phyloP scores from a whole-genome alignment of 2,329 filamentous ascomycete genomes.

The Cladosporium halotolerans region DNA sequence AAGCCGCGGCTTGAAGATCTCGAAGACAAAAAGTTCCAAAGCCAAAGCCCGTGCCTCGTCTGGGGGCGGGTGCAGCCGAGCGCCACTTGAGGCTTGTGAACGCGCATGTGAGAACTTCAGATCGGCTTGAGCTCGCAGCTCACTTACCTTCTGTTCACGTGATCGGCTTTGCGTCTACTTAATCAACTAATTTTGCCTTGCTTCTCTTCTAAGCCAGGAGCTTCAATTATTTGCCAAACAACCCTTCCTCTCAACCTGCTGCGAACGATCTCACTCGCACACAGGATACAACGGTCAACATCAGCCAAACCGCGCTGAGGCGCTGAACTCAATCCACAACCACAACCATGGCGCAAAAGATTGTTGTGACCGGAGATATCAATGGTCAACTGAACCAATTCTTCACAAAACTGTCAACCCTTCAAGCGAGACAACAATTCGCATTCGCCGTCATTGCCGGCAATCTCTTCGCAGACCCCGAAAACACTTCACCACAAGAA shows the following conservation, averaged over 20 bases:
- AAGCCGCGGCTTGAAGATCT: background rate
- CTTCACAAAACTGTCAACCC: constrained; percentile 70
- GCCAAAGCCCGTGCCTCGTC: background rate
- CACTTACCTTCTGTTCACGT: no score
- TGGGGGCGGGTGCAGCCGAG: constrained; percentile 1
- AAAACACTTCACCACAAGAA: constrained; percentile 44
- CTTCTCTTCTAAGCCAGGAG: no score
- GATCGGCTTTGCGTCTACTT: no score
- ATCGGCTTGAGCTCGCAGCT: no score
- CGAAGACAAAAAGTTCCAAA: constrained; percentile 3
- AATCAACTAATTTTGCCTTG: no score
- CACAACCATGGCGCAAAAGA: constrained; percentile 15
- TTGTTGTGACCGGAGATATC: constrained; percentile 72
- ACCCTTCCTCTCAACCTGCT: background rate
- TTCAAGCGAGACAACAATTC: constrained; percentile 86
- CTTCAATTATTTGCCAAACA: no score
- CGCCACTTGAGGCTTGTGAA: no score
- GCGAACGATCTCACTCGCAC: background rate
- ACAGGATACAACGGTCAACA: constrained; percentile 1
- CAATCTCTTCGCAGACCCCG: constrained; percentile 64
- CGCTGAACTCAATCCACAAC: background rate
- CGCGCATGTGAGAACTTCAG: no score
- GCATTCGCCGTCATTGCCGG: constrained; percentile 77
- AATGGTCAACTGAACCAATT: constrained; percentile 70
- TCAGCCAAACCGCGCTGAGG: background rate